Percentiles rank a stretch among this genome's conserved stretches.
Conservation (phyloP, 208 protist genomes). For the Leishmania lainsoni region DNA sequence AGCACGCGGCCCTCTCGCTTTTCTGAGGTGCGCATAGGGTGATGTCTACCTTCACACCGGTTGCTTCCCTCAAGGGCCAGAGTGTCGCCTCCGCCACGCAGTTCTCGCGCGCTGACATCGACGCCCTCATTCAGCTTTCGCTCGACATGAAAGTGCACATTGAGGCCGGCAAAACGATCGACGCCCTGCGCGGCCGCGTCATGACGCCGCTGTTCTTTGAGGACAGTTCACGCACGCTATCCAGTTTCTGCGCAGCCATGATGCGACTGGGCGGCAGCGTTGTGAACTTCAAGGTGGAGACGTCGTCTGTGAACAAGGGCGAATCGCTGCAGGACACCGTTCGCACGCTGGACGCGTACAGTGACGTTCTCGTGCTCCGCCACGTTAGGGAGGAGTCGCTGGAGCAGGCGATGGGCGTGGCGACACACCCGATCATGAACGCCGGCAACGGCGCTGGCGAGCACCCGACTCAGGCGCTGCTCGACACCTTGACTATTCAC, state of each 20-base stretch:
- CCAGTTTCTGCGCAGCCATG: constrained; percentile 86
- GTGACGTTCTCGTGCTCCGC: constrained; percentile 96
- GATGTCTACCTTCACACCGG: constrained; percentile 43
- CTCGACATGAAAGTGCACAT: constrained; percentile 49
- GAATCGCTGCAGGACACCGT: constrained; percentile 87
- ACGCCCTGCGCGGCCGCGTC: constrained; percentile 65
- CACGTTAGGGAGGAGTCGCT: constrained; percentile 93
- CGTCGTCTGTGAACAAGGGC: constrained; percentile 85
- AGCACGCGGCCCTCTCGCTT: neutral
- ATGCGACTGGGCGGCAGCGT: constrained; percentile 79
- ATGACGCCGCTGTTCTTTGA: constrained; percentile 91
- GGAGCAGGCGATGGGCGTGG: constrained; percentile 59
- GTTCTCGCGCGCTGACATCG: constrained; percentile 74
- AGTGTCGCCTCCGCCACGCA: constrained; percentile 66
- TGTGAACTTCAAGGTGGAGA: constrained; percentile 80
- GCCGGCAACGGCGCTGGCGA: constrained; percentile 97
- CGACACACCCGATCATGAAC: constrained; percentile 94
- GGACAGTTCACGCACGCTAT: constrained; percentile 79
- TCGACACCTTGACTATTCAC: constrained; percentile 97
- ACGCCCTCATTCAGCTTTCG: constrained; percentile 64
- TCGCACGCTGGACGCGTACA: constrained; percentile 88
- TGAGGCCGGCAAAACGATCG: constrained; percentile 53
- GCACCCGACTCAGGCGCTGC: constrained; percentile 98
- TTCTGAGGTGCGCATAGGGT: neutral
- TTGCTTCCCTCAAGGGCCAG: constrained; percentile 66